These are phyloP conservation scores for Phlebiopsis flavidoalba DNA, from an alignment of 768 basidiomycete species.

Conservation along the genomic window DNA sequence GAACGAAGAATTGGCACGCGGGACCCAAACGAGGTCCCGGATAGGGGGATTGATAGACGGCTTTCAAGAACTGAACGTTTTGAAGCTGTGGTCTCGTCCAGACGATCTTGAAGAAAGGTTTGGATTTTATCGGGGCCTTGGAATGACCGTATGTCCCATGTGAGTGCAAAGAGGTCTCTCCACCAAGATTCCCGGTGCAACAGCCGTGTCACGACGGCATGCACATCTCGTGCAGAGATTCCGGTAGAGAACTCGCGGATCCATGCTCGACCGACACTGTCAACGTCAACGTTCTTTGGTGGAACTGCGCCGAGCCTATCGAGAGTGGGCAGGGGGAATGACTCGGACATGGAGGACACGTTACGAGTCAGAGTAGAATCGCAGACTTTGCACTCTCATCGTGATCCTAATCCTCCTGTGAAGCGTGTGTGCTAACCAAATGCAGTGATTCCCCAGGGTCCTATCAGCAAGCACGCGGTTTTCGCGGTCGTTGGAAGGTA, in stretches of 20 bases:
- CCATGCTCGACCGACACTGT: background rate
- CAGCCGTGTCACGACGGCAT: background rate
- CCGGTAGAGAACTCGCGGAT: background rate
- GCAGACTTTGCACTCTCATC: background rate
- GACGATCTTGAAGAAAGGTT: constrained; percentile 32
- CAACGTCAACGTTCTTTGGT: background rate
- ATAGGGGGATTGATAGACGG: constrained; percentile 20
- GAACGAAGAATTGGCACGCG: constrained; percentile 52
- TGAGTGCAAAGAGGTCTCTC: constrained; percentile 21
- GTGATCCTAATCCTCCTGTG: background rate
- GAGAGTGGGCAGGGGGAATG: background rate
- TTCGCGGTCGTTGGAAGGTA: background rate
- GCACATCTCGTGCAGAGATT: background rate
- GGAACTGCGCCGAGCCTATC: background rate
- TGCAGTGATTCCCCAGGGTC: background rate
- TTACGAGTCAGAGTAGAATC: no score
- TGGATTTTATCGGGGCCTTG: constrained; percentile 30
- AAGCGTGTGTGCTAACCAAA: background rate
- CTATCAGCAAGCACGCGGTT: background rate
- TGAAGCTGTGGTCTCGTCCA: constrained; percentile 27
- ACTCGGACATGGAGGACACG: background rate
- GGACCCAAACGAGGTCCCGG: constrained; percentile 56
- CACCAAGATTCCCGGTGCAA: constrained; percentile 10
- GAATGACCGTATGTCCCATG: constrained; percentile 51
- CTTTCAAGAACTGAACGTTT: constrained; percentile 30